Evolutionary conservation across 2,329 filamentous ascomycete species (phyloP), one percentile per base, ranked within the genome.

Genomic region (Intubia oerlemansii): DNA sequence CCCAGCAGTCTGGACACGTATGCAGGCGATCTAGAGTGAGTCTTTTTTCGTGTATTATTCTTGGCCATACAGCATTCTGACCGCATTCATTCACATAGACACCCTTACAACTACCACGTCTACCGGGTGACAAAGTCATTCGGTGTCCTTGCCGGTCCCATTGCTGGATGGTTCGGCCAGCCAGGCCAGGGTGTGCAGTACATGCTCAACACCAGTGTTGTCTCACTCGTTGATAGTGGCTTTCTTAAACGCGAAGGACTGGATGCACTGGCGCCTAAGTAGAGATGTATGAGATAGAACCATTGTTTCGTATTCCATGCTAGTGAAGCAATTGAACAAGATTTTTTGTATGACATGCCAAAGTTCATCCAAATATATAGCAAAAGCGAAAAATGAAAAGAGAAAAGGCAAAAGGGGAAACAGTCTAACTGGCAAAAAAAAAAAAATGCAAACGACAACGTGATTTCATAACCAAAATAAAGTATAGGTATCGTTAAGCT

Each of bases 151-250:
- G 41, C 51, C 7, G 59, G 58, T 0, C 56, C 57, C 0, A 57
- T 62, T 34, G 50, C 52, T 2, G 47, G 52, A 7, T 61, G 52
- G 55, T 63, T 61, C 33, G 54, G 54, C 7, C 57, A 62, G 43
- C 55, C 54, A 0, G 59, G 59, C 0, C 45, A 57, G 21, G 57
- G 57, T 20, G 39, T 54, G 24, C 46, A 44, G 38, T 44, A 44
- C 25, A 32, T 33, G 35, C 25, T 42, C 15, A 43, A 37, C 8
- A 33, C 31, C 4, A 46, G 36, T 24, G 44, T 56, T 3, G 27
- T 38, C 17, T 33, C 33, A 3, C 36, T 57, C 32, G 27, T 55
- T n/a, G 34, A 36, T 5, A 37, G 35, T 1, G 49, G 49, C 1
- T 48, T 38, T 29, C 30, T 55, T 28, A 40, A 42, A 27, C 37